Evolutionary conservation across 2,329 filamentous ascomycete species (phyloP).

Genomic region (Neopestalotiopsis sp.): DNA sequence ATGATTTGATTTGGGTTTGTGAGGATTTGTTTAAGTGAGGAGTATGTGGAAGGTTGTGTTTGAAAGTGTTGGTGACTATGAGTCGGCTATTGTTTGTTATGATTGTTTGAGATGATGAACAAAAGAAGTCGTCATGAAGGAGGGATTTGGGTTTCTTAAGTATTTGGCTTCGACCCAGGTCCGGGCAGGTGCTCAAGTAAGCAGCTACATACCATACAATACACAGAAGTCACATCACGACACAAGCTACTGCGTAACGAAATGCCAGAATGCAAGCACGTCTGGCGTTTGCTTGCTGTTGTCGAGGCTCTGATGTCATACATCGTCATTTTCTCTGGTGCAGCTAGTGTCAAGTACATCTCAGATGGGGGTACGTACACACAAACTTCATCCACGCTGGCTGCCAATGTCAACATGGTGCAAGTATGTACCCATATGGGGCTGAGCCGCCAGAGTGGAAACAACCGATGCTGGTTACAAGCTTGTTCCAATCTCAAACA

Average conservation of each 20-base stretch:
- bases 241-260: background rate
- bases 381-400: too few species aligned
- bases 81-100: conserved; percentile 6
- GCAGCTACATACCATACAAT: background rate
- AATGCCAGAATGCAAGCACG: conserved; percentile 2
- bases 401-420: too few species aligned
- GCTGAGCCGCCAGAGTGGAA: conserved; percentile 6
- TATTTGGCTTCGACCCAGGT: background rate
- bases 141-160: conserved; percentile 13
- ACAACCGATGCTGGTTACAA: background rate
- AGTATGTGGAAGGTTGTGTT: background rate
- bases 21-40: background rate
- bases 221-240: conserved; percentile 5
- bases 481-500: background rate
- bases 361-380: background rate
- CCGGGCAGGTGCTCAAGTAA: background rate
- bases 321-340: background rate
- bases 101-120: background rate
- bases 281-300: background rate
- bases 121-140: background rate
- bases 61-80: background rate
- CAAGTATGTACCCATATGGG: background rate
- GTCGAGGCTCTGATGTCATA: conserved; percentile 8
- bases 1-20: conserved; percentile 23
- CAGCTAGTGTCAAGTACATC: background rate